Evolutionary conservation across 108 stramenopile genomes (phyloP).

Genomic region (Skeletonema marinoi): DNA sequence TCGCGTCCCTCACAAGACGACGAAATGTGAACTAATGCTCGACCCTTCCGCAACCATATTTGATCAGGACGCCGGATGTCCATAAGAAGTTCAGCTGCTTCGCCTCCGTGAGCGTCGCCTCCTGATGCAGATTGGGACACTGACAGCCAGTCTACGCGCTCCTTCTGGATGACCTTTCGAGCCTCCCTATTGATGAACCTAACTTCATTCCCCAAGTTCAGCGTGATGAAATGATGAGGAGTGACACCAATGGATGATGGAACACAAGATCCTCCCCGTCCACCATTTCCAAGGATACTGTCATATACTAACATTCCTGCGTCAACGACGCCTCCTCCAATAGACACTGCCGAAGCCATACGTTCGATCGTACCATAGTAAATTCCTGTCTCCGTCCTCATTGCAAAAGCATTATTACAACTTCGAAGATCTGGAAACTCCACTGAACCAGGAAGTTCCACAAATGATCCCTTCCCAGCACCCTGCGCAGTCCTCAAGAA

Average conservation of each 20-base stretch:
- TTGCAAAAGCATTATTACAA: constrained; percentile 68
- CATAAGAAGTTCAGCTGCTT: constrained; percentile 73
- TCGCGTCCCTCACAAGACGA: constrained; percentile 86
- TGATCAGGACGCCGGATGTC: constrained; percentile 90
- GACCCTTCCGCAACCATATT: constrained; percentile 83
- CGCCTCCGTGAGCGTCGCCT: constrained; percentile 26
- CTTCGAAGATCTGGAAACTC: constrained; percentile 72
- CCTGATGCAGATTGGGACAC: constrained; percentile 44
- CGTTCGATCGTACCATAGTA: constrained; percentile 84
- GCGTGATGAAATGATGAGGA: constrained; percentile 80
- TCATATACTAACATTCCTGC: constrained; percentile 79
- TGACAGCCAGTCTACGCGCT: constrained; percentile 74
- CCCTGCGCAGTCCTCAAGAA: constrained; percentile 18
- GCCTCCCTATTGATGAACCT: constrained; percentile 83
- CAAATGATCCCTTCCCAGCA: constrained; percentile 39
- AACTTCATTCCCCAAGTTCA: constrained; percentile 71
- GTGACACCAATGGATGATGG: constrained; percentile 65
- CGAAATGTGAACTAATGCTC: constrained; percentile 82
- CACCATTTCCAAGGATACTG: constrained; percentile 10
- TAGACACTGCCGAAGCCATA: constrained; percentile 41
- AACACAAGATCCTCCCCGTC: background rate
- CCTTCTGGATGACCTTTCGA: constrained; percentile 76
- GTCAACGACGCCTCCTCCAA: constrained; percentile 59
- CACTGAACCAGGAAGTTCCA: constrained; percentile 82
- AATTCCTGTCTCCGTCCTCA: constrained; percentile 81